phyloP scores from a whole-genome alignment of 108 stramenopile species.

The Licmophora abbreviata region DNA sequence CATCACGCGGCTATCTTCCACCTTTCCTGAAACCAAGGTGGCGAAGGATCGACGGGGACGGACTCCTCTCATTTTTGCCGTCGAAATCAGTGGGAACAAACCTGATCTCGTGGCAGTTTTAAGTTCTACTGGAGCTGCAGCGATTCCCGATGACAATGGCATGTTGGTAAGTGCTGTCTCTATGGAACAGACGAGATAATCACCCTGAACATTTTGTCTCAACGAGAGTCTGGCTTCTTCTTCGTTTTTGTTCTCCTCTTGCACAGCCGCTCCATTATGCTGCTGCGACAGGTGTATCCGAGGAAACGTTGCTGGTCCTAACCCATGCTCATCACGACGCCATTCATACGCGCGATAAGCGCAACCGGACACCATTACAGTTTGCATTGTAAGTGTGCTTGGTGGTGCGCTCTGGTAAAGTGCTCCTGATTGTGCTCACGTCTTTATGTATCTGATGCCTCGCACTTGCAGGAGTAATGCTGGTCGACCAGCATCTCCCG shows the following conservation, averaged over 20 bases:
- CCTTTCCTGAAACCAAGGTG: conserved; percentile 20
- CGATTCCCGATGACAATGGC: conserved; percentile 29
- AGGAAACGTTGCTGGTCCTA: conserved; percentile 23
- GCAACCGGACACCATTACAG: conserved; percentile 32
- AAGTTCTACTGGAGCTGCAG: conserved; percentile 36
- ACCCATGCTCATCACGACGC: conserved; percentile 24
- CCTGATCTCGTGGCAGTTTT: conserved; percentile 25
- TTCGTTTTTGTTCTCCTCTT: background rate
- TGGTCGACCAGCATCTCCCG: conserved; percentile 22
- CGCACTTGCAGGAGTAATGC: conserved; percentile 12
- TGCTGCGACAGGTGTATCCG: conserved; percentile 24
- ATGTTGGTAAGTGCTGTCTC: conserved; percentile 7
- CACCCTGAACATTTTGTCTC: background rate
- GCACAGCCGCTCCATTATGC: conserved; percentile 35
- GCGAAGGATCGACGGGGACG: conserved; percentile 19
- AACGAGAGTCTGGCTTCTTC: background rate
- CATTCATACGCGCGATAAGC: conserved; percentile 18
- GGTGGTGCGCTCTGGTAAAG: conserved; percentile 32
- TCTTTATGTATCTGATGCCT: conserved; percentile 17
- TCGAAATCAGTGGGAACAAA: conserved; percentile 7
- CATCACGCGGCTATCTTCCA: conserved; percentile 10
- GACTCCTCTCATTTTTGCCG: conserved; percentile 30
- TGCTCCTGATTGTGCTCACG: conserved; percentile 18
- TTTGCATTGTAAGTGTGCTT: conserved; percentile 36
- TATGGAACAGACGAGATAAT: background rate